Percentiles rank a stretch among this genome's conserved stretches.
phyloP scores from a whole-genome alignment of 2,329 filamentous ascomycete species.

The Anisogramma anomala region DNA sequence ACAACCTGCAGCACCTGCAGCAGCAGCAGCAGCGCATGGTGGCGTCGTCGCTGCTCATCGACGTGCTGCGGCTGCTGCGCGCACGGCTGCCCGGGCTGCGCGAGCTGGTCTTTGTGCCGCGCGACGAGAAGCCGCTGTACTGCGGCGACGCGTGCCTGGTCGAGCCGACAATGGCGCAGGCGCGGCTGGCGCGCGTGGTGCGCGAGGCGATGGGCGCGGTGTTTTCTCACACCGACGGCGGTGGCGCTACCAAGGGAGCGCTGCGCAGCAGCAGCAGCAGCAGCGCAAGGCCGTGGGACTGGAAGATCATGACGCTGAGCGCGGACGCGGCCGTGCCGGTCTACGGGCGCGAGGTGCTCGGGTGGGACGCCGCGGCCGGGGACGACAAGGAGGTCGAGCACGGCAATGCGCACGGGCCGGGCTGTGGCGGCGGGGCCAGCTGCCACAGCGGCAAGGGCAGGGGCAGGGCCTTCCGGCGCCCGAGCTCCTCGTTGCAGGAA shows the following conservation, averaged over 20 bases:
- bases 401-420: not conserved
- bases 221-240: conserved; percentile 8
- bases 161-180: conserved; percentile 22
- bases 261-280: too few relatives aligned
- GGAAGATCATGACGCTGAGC: conserved; percentile 26
- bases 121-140: conserved; percentile 26
- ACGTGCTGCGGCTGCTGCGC: conserved; percentile 29
- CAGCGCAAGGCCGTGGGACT: conserved; percentile 21
- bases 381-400: not conserved
- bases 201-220: conserved; percentile 24
- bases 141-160: conserved; percentile 20
- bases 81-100: conserved; percentile 28
- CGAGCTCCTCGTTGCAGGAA: conserved; percentile 10
- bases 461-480: too few relatives aligned
- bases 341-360: conserved; percentile 16
- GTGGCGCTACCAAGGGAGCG: too few relatives aligned
- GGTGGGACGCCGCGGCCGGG: conserved; percentile 6
- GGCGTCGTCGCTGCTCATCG: conserved; percentile 29
- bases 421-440: not conserved
- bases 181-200: conserved; percentile 28
- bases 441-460: not conserved
- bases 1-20: too few relatives aligned
- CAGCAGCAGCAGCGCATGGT: conserved; percentile 19
- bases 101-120: conserved; percentile 34
- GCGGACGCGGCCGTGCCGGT: conserved; percentile 14